These are phyloP conservation scores for Termitomyces sp. DNA, from an alignment of 768 basidiomycete genomes.

Conservation along the genomic window DNA sequence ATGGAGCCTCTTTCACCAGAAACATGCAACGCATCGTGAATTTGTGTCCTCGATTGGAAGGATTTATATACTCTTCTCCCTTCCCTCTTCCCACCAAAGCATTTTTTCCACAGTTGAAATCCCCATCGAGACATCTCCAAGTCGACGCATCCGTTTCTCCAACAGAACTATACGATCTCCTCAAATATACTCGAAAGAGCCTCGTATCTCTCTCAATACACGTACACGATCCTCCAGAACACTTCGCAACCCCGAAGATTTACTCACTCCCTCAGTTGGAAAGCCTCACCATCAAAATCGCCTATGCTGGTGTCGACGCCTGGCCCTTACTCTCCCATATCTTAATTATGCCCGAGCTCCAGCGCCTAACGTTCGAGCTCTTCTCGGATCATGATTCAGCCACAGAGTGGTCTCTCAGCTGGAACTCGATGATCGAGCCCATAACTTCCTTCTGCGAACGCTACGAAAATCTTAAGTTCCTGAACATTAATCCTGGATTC, in stretches of 20 bases:
- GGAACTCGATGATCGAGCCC: constrained; percentile 1
- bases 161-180: not conserved
- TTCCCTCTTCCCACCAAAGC: constrained; percentile 6
- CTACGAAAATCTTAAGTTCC: constrained; percentile 6
- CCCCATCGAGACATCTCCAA: constrained; percentile 7
- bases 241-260: not conserved
- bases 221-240: constrained; percentile 2
- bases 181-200: constrained; percentile 4
- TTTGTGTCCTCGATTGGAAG: constrained; percentile 8
- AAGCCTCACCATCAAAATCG: constrained; percentile 9
- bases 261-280: constrained; percentile 10
- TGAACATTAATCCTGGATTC: constrained; percentile 10
- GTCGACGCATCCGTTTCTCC: not conserved
- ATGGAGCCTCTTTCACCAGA: constrained; percentile 10
- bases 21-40: constrained; percentile 10
- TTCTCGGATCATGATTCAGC: not conserved
- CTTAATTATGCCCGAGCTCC: constrained; percentile 9
- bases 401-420: not conserved
- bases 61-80: constrained; percentile 3
- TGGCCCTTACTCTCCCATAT: constrained; percentile 3
- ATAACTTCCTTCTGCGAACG: constrained; percentile 7
- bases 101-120: constrained; percentile 3
- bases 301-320: not conserved
- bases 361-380: constrained; percentile 8
- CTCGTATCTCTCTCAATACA: constrained; percentile 10